Evolutionary conservation across 2,329 filamentous ascomycete genomes (phyloP), one percentile per base, ranked within the genome.

Genomic region (Aspergillus caelatus): DNA sequence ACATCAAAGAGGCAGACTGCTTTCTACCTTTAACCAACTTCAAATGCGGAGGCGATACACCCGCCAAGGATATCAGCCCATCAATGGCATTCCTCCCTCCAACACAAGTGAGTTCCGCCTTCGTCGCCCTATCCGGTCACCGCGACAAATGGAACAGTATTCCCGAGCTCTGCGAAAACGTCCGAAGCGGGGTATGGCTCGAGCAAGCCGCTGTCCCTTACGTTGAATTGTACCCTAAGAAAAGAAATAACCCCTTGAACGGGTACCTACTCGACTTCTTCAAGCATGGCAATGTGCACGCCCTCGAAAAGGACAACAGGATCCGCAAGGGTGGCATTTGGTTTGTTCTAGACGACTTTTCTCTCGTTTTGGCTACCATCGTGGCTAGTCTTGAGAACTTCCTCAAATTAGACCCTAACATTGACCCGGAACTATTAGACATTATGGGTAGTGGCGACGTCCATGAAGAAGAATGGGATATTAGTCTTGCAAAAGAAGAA

Each of bases 121-220:
- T 48, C 45, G 45, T 28, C 23, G 45, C 45, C 23, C 45, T 48
- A 23, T 48, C 45, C 11, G 23, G 45, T 10, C 45, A 16, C 23
- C 45, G 45, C 12, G 91, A 93, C 70, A 71, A 83, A 0, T 93
- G 92, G 72, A 73, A 78, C 2, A 88, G 83, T 0, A 87, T 93
- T 21, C 81, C 84, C 21, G 90, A 93, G 57, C 83, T 94, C 1
- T 92, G 90, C 74, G 79, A 80, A 10, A 89, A 86, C 0, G 84
- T 86, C 9, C 86, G 91, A 32, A 82, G 82, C 8, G 90, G 87
- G 0, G 86, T 94, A 1, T 93, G 92, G 78, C 83, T 94, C 0
- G 91, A 94, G 70, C 85, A 91, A 70, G 84, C 89, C 0, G 88
- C 90, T 1, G 86, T 94, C 28, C 91, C 91, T 0, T 86, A 90